Conservation (phyloP, 345 rosid species). For the Cardamine chenopodiifolia region DNA sequence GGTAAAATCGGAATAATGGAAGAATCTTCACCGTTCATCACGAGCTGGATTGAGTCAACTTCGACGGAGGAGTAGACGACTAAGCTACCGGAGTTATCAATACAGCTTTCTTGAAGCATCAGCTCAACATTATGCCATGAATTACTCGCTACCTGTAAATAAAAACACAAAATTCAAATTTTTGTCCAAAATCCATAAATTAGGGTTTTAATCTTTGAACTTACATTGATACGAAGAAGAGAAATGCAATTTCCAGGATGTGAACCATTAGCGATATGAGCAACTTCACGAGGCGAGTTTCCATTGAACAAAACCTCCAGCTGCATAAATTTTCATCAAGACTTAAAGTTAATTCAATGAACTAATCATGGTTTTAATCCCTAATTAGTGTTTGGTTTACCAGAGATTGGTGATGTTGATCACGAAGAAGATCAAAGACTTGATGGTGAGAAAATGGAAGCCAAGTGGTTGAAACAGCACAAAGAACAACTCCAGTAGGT, state of each 20-base stretch:
- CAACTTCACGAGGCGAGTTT: constrained; percentile 82
- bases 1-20: constrained; percentile 81
- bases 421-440: constrained; percentile 75
- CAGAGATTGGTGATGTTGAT: constrained; percentile 76
- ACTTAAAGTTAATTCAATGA: not conserved
- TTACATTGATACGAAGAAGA: constrained; percentile 87
- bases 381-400: constrained; percentile 37
- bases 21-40: constrained; percentile 80
- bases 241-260: constrained; percentile 96
- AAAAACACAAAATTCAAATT: not conserved
- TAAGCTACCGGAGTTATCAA: constrained; percentile 77
- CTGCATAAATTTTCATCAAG: constrained; percentile 34
- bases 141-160: constrained; percentile 71
- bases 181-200: not conserved
- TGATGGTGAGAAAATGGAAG: constrained; percentile 68
- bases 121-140: constrained; percentile 86
- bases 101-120: constrained; percentile 89
- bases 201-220: constrained; percentile 2
- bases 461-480: constrained; percentile 87
- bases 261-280: constrained; percentile 92
- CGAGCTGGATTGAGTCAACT: constrained; percentile 70
- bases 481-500: constrained; percentile 77
- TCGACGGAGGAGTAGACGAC: constrained; percentile 77
- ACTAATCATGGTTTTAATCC: not conserved
- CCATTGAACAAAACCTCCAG: constrained; percentile 82